Percentiles rank a stretch among this genome's conserved stretches.
Evolutionary conservation across 2,329 filamentous ascomycete species (phyloP).

Genomic region (Saccharata proteae): DNA sequence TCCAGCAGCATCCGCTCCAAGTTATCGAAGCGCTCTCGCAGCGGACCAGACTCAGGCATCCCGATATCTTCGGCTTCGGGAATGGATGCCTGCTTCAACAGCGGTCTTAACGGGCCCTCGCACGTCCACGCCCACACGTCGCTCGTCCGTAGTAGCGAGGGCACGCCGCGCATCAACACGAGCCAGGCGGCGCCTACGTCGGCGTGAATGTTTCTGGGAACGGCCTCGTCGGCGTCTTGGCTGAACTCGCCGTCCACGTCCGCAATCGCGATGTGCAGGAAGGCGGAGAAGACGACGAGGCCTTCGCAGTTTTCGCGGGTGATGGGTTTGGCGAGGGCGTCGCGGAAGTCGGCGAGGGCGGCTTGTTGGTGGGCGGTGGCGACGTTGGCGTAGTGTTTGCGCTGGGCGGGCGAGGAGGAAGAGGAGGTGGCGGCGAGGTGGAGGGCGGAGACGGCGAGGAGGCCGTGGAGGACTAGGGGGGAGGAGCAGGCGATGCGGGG

Average conservation of each 20-base stretch:
- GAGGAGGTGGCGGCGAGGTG: conserved; percentile 24
- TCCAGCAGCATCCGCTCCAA: conserved; percentile 3
- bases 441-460: conserved; percentile 32
- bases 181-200: conserved; percentile 6
- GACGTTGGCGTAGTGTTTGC: conserved; percentile 1
- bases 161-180: conserved; percentile 5
- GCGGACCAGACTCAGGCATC: background rate
- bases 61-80: too few species aligned
- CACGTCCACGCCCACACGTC: conserved; percentile 5
- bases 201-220: conserved; percentile 3
- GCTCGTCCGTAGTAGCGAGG: conserved; percentile 4
- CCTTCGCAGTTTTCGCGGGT: conserved; percentile 7
- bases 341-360: conserved; percentile 6
- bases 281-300: conserved; percentile 6
- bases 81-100: conserved; percentile 2
- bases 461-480: conserved; percentile 31
- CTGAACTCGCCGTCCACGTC: conserved; percentile 5
- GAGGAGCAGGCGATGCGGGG: conserved; percentile 27
- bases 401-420: conserved; percentile 1
- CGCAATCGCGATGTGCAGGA: conserved; percentile 3
- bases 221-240: conserved; percentile 2
- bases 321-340: conserved; percentile 5
- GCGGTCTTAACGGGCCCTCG: conserved; percentile 5
- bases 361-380: conserved; percentile 5
- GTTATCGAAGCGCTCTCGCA: conserved; percentile 3